phyloP scores from a whole-genome alignment of 2,329 filamentous ascomycete species.

The Fusarium aywerte region DNA sequence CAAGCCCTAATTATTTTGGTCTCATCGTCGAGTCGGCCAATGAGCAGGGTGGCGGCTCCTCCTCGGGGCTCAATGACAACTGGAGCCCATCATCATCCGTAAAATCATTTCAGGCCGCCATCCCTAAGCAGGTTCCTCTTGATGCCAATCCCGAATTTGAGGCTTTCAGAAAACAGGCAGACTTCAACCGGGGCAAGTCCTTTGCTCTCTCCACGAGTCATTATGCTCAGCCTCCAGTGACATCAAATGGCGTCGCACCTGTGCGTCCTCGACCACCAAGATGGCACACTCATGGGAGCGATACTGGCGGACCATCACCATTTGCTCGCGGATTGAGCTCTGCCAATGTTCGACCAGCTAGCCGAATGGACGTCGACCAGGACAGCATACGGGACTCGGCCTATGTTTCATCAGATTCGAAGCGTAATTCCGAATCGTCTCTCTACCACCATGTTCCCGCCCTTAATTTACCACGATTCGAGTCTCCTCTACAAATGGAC shows the following conservation, averaged over 20 bases:
- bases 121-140: conserved; percentile 75
- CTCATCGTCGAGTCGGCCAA: conserved; percentile 71
- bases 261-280: conserved; percentile 58
- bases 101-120: conserved; percentile 73
- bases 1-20: conserved; percentile 90
- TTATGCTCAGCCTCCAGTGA: conserved; percentile 53
- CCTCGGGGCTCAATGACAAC: conserved; percentile 72
- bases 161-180: conserved; percentile 78
- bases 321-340: conserved; percentile 42
- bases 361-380: conserved; percentile 58
- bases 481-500: conserved; percentile 52
- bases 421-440: conserved; percentile 63
- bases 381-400: conserved; percentile 64
- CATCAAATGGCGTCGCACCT: conserved; percentile 41
- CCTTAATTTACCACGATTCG: conserved; percentile 57
- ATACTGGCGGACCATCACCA: conserved; percentile 53
- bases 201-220: conserved; percentile 60
- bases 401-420: conserved; percentile 65
- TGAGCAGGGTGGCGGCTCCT: conserved; percentile 71
- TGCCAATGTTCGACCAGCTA: conserved; percentile 37
- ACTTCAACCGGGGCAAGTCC: conserved; percentile 65
- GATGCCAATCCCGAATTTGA: conserved; percentile 86
- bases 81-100: conserved; percentile 80
- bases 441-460: conserved; percentile 53
- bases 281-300: conserved; percentile 62